Evolutionary conservation across 139 green algal genomes (phyloP), one percentile per base, ranked within the genome.

Genomic region (Coelastrella sp.): DNA sequence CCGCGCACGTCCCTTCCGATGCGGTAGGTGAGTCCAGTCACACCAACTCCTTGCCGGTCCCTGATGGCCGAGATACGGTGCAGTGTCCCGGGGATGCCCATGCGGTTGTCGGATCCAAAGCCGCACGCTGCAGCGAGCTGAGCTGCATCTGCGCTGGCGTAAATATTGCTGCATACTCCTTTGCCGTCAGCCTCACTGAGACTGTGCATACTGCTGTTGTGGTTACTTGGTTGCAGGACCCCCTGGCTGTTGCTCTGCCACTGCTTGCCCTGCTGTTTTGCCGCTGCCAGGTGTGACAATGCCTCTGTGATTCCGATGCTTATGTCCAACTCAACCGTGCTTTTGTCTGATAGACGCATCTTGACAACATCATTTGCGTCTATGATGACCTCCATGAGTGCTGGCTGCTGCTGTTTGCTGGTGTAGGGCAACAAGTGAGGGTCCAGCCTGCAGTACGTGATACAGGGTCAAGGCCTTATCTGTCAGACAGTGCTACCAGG

Each of bases 11-110:
- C 86, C 11, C 94, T 87, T 27, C 93, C 92, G 17, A 96, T 84
- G 38, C 92, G 77, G 84, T 92, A 94, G 17, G 93, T 96, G 35
- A 96, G 87, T 5, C 93, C 93, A 37, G 91, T 75, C 15, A 95
- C 68, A 15, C 48, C 48, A 6, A 32, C 25, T 25, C 92, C 90
- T 76, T 51, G 8, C 40, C 35, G 50, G 79, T 76, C 34, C 4
- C 63, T 37, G 15, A 85, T 68, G 41, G 79, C 64, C 17, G 38
- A 38, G 5, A 79, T 85, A 45, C 40, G 76, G 35, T 67, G 35
- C 7, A 67, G 71, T 48, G 76, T 67, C 34, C 45, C 66, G 21
- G 79, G 79, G 19, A 85, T 40, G n/a, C 60, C 79, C 79, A 85
- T 62, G 15, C 79, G 45, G 19, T 85, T 78, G 48, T 79, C 64